Base-by-base conservation (phyloP, 306 rosid species). In the Medicago arabica region DNA sequence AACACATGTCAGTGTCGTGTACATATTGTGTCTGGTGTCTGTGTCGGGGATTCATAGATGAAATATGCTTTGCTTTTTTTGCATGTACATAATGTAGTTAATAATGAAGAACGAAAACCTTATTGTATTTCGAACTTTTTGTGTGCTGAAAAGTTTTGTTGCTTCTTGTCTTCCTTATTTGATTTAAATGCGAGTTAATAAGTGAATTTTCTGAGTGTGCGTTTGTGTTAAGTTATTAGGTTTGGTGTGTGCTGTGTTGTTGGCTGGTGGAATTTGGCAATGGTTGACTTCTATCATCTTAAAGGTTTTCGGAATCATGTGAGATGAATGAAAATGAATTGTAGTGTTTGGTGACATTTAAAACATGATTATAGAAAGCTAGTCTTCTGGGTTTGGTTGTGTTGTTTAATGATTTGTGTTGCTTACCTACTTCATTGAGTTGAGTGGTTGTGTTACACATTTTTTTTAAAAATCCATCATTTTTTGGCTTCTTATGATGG, bases 271-370 rank as follows among this genome's bases (percentile, higher is more conserved):
- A n/a, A 64, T 18, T 34, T 36, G 75, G 78, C 17, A 78, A 12
- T 44, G 69, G 53, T 58, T 25, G 68, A 15, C 34, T 68, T 61
- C 31, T 67, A 12, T 61, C 13, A 21, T 23, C 50, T 55, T 25
- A 51, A 51, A 14, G 66, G 77, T 77, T 62, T 53, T 53, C 69
- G 70, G 77, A 83, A 60, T 58, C 66, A 49, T 40, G 9, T 50
- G 51, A 53, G 68, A 54, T 17, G 51, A 39, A 57, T 23, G 59
- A 53, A 80, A 16, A 75, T 62, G 69, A 14, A 31, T 68, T 73
- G 40, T 72, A 64, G 8, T 59, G 53, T 66, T 78, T 68, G 25
- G 58, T 34, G 36, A 39, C 19, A 18, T 65, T 67, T 61, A 31
- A 18, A 57, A 6, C 38, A 67, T 14, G 38, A 71, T 39, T 36